phyloP scores from a whole-genome alignment of 805 yeast genomes.

The Pachysolen tannophilus region DNA sequence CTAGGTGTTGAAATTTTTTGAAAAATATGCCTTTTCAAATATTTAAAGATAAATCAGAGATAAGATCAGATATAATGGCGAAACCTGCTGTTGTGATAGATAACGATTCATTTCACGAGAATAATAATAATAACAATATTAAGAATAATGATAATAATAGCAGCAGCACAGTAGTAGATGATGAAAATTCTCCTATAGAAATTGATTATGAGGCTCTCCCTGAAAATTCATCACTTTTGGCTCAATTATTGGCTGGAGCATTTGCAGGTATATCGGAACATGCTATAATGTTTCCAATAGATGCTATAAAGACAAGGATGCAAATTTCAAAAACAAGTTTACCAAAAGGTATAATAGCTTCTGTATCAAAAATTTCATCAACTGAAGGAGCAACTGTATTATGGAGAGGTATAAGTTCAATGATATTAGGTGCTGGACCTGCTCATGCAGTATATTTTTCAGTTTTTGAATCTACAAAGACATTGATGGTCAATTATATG shows the following conservation, averaged over 20 bases:
- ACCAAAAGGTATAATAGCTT: constrained; percentile 44
- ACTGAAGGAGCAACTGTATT: constrained; percentile 82
- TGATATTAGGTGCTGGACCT: constrained; percentile 96
- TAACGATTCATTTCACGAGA: too few species aligned
- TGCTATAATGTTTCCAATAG: constrained; percentile 93
- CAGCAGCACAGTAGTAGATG: too few species aligned
- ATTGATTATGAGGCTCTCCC: constrained; percentile 92
- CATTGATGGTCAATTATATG: constrained; percentile 34
- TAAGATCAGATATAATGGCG: too few species aligned
- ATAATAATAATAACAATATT: too few species aligned
- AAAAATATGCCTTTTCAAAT: too few species aligned
- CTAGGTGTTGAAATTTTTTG: too few species aligned
- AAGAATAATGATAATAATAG: too few species aligned
- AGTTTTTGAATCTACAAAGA: constrained; percentile 81
- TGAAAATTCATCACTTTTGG: constrained; percentile 69
- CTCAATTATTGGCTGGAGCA: constrained; percentile 89
- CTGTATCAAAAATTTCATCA: constrained; percentile 70
- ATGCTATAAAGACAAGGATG: constrained; percentile 94
- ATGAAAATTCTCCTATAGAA: too few species aligned
- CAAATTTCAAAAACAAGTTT: constrained; percentile 40
- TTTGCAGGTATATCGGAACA: constrained; percentile 99
- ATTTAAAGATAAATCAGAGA: too few species aligned
- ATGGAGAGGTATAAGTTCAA: constrained; percentile 92
- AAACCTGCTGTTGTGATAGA: too few species aligned
- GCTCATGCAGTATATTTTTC: constrained; percentile 96